Evolutionary conservation across 1,139 yeast species (phyloP), one percentile per base, ranked within the genome.

Genomic region (Magnusiomyces ingens): DNA sequence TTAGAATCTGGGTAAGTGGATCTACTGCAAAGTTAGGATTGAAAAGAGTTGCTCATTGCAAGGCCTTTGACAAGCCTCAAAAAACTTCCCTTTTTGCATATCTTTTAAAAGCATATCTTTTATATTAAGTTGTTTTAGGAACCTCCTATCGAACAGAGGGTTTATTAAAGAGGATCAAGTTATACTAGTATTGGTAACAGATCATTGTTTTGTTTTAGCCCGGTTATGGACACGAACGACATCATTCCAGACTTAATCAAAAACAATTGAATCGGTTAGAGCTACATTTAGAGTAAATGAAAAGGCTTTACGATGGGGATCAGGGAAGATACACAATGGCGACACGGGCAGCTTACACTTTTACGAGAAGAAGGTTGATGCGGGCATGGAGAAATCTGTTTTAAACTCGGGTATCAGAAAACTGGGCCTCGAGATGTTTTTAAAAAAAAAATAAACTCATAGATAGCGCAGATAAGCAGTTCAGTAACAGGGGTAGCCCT

Each of bases 241-340:
- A 29, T 58, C 57, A 51, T 59, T 62, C 74, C 74, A 70, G 8
- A 56, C 52, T 42, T 66, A 65, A 45, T 67, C 67, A 26, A 67
- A 60, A 1, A 67, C 64, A 21, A 70, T 57, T n/a, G 74, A 73
- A 45, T 70, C 74, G 1, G 68, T 66, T 35, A 70, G 58, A 17
- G 68, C 56, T 13, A 67, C 63, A 43, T 70, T 69, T 38, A 70
- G 59, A 3, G 67, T 60, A 5, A 60, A 55, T 43, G 64, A 61
- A 48, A 64, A 60, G 21, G 48, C 22, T 60, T 62, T 6, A 57
- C 55, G 5, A 2, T 73, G 71, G n/a, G 5, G 70, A 58, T 5
- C 70, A 51, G 6, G 66, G 72, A 11, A 58, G 51, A 10, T 60
- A 52, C 18, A 59, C 52, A 18, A 56, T 52, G n/a, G 54, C 54